Base-by-base conservation (phyloP, 1,284 basidiomycete species). In the Fomitopsis pinicola region DNA sequence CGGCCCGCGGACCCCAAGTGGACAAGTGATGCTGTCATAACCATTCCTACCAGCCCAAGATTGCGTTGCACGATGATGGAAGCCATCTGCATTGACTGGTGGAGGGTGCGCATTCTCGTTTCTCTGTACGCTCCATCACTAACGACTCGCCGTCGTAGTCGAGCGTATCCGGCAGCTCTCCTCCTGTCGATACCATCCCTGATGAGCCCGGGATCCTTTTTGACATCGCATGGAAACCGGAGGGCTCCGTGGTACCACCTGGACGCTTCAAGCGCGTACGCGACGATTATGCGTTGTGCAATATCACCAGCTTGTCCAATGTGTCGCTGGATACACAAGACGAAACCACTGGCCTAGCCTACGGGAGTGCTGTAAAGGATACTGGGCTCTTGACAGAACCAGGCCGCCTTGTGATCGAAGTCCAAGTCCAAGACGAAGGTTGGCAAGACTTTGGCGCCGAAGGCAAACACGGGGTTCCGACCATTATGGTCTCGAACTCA, bases 401-500 rank as follows among this genome's bases (percentile, higher is more conserved):
- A 1, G 36, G 45, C n/a, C 42, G 30, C 14, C 58, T 12, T 42
- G 19, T 26, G 45, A 59, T 59, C 19, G 30, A 59, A 19, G 30
- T 59, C 26, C n/a, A 38, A n/a, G 28, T 17, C 12, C 12, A 55
- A 59, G 19, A 35, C 30, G 38, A 33, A 42, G 58, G 57, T 22
- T 28, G 10, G 48, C 42, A 53, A 28, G 17, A 3, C 26, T 48
- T 55, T 2, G 53, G 48, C 19, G 30, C 38, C 33, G 44, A 26
- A 33, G 7, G 7, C 30, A 33, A 54, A 56, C 56, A 59, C 30
- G 42, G 58, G 28, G 71, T 80, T 22, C 83, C 84, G 8, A 75
- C 80, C n/a, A 76, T 85, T 55, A 79, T 81, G 67, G 72, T 85
- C 38, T 84, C 84, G 17, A 80, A 79, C 61, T 84, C 83, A 33